Base-by-base conservation (phyloP, 768 basidiomycete species). In the Boletus huronensis region DNA sequence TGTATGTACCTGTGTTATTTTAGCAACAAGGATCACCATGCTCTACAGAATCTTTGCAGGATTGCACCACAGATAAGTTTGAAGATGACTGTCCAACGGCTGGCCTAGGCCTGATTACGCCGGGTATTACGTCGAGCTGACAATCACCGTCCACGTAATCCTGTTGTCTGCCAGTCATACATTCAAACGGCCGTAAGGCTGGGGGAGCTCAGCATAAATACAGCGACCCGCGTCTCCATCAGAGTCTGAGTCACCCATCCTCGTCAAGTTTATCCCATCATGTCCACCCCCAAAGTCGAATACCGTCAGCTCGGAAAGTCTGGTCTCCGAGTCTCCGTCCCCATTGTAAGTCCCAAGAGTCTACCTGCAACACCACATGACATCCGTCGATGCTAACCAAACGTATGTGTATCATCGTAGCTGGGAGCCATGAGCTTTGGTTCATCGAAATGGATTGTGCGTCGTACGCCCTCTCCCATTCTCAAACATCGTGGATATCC, bases 291-390 rank as follows among this genome's bases (percentile, higher is more conserved):
- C 16, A 52, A 46, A n/a, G 70, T 71, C n/a, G 51, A 65, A 45
- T 73, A 69, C 50, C 65, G 61, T 41, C 59, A 57, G 25, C 59
- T 74, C 9, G 72, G 72, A 39, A 69, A 70, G 35, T 53, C 69
- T 3, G 70, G 72, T 25, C 60, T 72, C 25, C 59, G 60, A 17
- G 71, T 72, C 28, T 74, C 70, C 3, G 70, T 74, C 23, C 71
- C 71, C 6, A 68, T 73, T 19, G 62, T 64, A 56, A 61, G 69
- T 59, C 8, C 11, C 6, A 13, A 29, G 19, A 11, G n/a, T 32
- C 29, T 17, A 6, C n/a, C 17, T 29, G 11, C 14, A n/a, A 7
- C 16, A 45, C 5, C 17, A n/a, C 17, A n/a, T 14, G 13, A 26
- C 17, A 13, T 32, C 13, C 28, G 13, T 35, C 28, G 19, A 47